phyloP scores from a whole-genome alignment of 2,329 filamentous ascomycete genomes.

The Leptographium lundbergii region DNA sequence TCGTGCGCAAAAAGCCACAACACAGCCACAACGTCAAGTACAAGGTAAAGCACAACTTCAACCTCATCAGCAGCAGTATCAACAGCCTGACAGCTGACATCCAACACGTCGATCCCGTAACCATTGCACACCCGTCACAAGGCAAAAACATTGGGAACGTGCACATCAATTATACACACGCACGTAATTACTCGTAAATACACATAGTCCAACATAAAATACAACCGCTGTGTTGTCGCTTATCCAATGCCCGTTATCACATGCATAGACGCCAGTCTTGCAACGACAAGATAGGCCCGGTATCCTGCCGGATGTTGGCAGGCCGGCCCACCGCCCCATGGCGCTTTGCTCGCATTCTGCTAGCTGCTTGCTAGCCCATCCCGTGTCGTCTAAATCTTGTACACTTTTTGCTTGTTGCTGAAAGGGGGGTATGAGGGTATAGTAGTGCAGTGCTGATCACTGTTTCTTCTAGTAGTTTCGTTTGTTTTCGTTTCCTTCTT shows the following conservation, averaged over 20 bases:
- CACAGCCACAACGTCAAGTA: too few relatives aligned
- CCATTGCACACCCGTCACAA: too few relatives aligned
- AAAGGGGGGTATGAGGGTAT: background rate
- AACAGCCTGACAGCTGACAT: too few relatives aligned
- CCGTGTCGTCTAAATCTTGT: background rate
- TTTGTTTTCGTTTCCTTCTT: background rate
- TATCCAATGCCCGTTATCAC: background rate
- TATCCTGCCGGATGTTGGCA: background rate
- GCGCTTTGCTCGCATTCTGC: background rate
- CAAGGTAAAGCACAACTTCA: too few relatives aligned
- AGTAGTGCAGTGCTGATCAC: background rate
- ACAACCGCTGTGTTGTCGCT: background rate
- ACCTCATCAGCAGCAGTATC: too few relatives aligned
- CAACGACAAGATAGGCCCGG: background rate
- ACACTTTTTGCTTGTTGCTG: background rate
- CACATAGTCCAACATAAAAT: constrained; percentile 11
- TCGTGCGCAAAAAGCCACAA: too few relatives aligned
- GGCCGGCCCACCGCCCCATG: background rate
- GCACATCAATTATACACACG: background rate
- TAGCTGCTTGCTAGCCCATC: background rate
- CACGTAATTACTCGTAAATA: background rate
- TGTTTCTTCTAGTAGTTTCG: background rate
- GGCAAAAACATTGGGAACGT: too few relatives aligned
- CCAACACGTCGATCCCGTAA: too few relatives aligned
- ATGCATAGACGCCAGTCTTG: background rate